Evolutionary conservation across 495 filamentous ascomycete genomes (phyloP), one percentile per base, ranked within the genome.

Genomic region (Aspergillus diversus): DNA sequence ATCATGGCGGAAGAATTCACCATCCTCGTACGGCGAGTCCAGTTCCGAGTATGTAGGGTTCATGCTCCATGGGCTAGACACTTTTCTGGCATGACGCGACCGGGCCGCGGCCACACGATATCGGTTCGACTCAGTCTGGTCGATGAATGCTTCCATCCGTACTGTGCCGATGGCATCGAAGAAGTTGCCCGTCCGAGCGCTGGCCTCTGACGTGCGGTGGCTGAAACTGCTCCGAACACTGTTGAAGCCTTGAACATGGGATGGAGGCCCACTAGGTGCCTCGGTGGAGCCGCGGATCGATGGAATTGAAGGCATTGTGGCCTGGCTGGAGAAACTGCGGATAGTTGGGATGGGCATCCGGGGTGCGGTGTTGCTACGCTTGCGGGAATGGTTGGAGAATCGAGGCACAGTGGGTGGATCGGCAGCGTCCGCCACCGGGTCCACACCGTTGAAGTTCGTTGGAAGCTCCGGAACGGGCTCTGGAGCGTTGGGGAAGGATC

Each of bases 61-160:
- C 21, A 71, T 64, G 65, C 73, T 76, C 75, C 73, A 79, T 17
- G 75, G 72, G 59, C 71, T 79, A 7, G 74, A 79, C 32, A 67
- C 57, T 61, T 80, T 80, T 42, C 73, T 61, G 1, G 49, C 56
- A 59, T 78, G 76, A 51, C 73, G 68, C 15, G 63, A 31, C 27
- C 69, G 69, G 9, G 57, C 49, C 5, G 57, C 31, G 7, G 63
- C 59, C 17, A 49, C 35, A 17, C 71, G 70, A 32, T 71, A 64
- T 33, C 74, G 74, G 61, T 72, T 75, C 27, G 73, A 69, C 4
- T 77, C 73, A 5, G 77, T 72, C 39, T 71, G 74, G 59, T 80
- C 77, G 34, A 81, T 80, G 54, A 99, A 99, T 0, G 95, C 95
- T 74, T 98, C 95, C 95, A 99, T 99, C 33, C 95, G 87, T 46